Conservation (phyloP, 345 rosid genomes). For the Syzygium aromaticum region DNA sequence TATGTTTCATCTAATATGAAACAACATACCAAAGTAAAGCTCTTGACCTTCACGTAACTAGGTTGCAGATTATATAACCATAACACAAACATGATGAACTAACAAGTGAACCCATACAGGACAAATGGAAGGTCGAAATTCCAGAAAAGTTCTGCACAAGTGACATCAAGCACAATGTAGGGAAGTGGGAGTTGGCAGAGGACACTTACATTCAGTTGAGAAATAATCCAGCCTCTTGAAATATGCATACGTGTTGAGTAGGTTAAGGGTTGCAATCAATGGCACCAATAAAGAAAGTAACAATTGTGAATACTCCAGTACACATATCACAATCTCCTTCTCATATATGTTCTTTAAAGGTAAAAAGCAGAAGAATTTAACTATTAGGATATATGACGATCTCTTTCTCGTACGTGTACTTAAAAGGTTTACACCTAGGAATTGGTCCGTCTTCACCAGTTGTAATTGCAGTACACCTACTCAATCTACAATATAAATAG, state of each 20-base stretch:
- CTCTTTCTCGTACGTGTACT: constrained; percentile 92
- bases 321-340: not conserved
- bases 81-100: not conserved
- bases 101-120: not conserved
- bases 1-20: not conserved
- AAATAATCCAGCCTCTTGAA: constrained; percentile 96
- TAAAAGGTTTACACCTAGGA: constrained; percentile 96
- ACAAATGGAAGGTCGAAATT: not conserved
- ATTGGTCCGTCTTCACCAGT: constrained; percentile 98
- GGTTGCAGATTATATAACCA: not conserved
- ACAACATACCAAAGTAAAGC: not conserved
- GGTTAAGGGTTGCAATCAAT: constrained; percentile 40
- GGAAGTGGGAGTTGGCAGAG: not conserved
- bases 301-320: not conserved
- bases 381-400: constrained; percentile 87
- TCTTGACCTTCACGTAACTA: not conserved
- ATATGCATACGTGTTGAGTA: constrained; percentile 72
- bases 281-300: not conserved
- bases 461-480: constrained; percentile 78
- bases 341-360: not conserved
- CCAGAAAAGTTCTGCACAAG: not conserved
- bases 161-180: not conserved
- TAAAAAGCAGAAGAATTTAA: not conserved
- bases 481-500: constrained; percentile 34
- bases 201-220: constrained; percentile 94